phyloP scores from a whole-genome alignment of 1,139 yeast species.

The Candida sojae region DNA sequence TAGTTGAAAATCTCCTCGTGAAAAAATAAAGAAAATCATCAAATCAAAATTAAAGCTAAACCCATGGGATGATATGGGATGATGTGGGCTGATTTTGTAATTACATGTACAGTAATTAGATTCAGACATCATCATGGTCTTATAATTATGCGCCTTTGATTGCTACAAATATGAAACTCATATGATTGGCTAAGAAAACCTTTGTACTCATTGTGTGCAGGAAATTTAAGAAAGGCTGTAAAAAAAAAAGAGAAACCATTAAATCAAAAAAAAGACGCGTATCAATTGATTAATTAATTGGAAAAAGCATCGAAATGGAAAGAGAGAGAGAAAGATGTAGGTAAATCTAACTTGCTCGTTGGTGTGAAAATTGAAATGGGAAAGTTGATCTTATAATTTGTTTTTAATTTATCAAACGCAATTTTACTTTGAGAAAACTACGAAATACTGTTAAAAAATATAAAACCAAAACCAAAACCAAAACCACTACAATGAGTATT shows the following conservation, averaged over 20 bases:
- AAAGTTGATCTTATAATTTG: background rate
- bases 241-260: background rate
- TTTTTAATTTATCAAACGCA: background rate
- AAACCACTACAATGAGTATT: background rate
- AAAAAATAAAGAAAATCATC: too few species aligned
- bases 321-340: background rate
- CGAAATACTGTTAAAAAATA: background rate
- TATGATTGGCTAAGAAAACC: slow-evolving; percentile 1
- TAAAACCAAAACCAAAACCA: background rate
- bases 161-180: background rate
- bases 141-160: too few species aligned
- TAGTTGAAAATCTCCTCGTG: background rate
- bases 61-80: too few species aligned
- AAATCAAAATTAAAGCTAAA: too few species aligned
- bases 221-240: background rate
- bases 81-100: too few species aligned
- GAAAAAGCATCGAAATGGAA: background rate
- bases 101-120: too few species aligned
- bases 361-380: too few species aligned
- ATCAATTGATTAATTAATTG: background rate
- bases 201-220: background rate
- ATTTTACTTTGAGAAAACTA: background rate
- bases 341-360: too few species aligned
- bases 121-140: too few species aligned
- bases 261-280: background rate